Evolutionary conservation across 1,284 basidiomycete species (phyloP), one percentile per base, ranked within the genome.

Genomic region (Anthracocystis setariae): DNA sequence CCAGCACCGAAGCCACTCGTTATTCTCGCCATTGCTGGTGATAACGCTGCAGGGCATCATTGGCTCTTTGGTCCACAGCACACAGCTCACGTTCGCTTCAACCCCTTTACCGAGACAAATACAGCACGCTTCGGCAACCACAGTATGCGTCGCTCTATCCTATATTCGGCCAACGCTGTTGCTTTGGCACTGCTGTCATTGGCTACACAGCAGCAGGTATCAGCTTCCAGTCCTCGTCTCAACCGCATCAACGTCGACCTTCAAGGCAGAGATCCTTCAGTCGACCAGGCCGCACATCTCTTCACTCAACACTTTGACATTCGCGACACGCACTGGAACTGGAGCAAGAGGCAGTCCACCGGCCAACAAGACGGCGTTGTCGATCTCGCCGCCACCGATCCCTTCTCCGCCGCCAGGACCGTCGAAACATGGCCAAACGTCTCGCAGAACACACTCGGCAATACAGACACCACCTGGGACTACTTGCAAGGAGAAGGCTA

Each of bases 401-500:
- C 52, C 13, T 25, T 73, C 39, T 27, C 21, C 1, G 70, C 70
- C 21, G 70, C 70, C 5, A 27, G 27, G n/a, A 15, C 46, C 5
- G 70, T 56, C 8, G 70, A 64, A 2, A 43, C 49, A 27, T 52
- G 68, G 17, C 70, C 70, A 27, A 52, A 51, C 25, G 70, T 68
- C 8, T 15, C 59, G 2, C 24, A 32, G 8, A 68, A 73, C 39
- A 38, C 46, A 9, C 40, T 25, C 2, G 70, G 70, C 29, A 54
- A 50, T 38, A 60, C 58, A 8, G 63, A 63, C 20, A 49, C 46
- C 4, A 37, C 52, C 7, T 55, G 60, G n/a, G 56, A 63, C 42
- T n/a, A 68, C 12, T 24, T 68, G 35, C 60, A 57, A 29, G 65
- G 56, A 18, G 70, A 73, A 20, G 70, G 65, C 18, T 58, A 64